Base-by-base conservation (phyloP, 768 basidiomycete genomes). In the Hypholoma fasciculare region DNA sequence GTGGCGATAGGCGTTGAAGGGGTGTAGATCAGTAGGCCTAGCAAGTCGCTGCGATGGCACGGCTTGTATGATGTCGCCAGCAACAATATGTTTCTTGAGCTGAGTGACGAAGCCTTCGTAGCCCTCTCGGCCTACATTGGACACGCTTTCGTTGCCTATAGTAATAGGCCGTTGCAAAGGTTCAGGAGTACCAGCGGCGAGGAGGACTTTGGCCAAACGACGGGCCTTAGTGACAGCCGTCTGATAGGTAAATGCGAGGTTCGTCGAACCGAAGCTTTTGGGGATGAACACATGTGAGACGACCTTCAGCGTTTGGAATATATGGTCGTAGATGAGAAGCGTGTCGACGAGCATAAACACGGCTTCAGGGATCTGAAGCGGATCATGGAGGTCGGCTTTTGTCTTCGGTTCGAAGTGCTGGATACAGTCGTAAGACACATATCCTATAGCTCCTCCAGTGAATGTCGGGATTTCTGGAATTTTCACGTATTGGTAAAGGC, bases 1-100 rank as follows among this genome's bases (percentile, higher is more conserved):
- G 54, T 93, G 91, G 50, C 97, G 82, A 69, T 98, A 99, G 7
- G 89, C 94, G 76, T 98, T 99, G 81, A 99, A 99, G 1, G 97
- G 96, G 71, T 98, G 94, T 17, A 99, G 77, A 17, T 82, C 71
- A 0, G 97, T 98, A 37, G 90, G 89, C 36, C 94, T 84, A 13
- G 92, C 78, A 30, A 98, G 78, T 27, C 96, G 82, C 71, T 98
- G 97, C 9, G 94, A 96, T 7, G 97, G 97, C 7, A 99, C 97
- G 2, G 97, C 97, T 73, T 99, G 97, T 63, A 99, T 98, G 68
- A 99, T 98, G 74, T 99, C 96, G 27, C 97, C 97, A 16, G 89
- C 90, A 56, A 98, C 80, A 55, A 99, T 97, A 69, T 94, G 95
- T 67, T 96, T 82, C 78, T 98, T 98, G 56, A 99, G 78, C 55